Base-by-base conservation (phyloP, 2,329 filamentous ascomycete genomes). In the Gnomoniopsis smithogilvyi region DNA sequence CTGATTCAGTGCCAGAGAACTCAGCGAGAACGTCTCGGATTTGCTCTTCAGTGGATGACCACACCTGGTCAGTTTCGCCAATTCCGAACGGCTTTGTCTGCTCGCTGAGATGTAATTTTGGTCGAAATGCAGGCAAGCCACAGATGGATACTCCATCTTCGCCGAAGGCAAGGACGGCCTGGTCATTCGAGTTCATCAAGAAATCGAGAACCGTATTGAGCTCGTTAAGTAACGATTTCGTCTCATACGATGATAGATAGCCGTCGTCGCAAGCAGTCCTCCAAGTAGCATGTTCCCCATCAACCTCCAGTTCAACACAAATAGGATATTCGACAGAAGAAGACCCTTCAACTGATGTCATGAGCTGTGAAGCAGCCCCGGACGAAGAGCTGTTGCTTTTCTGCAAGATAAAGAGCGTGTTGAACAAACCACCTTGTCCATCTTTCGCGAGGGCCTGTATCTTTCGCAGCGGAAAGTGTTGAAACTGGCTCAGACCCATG, bases 291-390 rank as follows among this genome's bases (percentile, higher is more conserved):
- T 72, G 67, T 19, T 81, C 73, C 0, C 73, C 75, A 0, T 82
- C 70, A 6, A 83, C 73, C 69, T 96, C 91, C 70, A 95, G 85
- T 73, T 97, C 93, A 2, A 91, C 82, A 66, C 91, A 95, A 3
- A 96, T 74, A 0, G 91, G 88, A 70, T 93, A 96, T 63, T 96
- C 92, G 1, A 94, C 86, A 22, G 87, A 82, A 0, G 91, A 87
- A 3, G 76, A 74, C 0, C 88, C 84, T 17, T 80, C 78, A 1
- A 90, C 71, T 2, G 90, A 92, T 41, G 76, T 78, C 64, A 90
- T 85, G 3, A 94, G 68, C 0, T 65, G 54, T 1, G 67, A 52
- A 0, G 26, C 46, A 0, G 57, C 50, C 1, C 64, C 24, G 0
- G 53, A 0, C 6, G 51, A 0, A 30, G 6, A 19, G 19, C 6